Evolutionary conservation across 2,329 filamentous ascomycete species (phyloP).

Genomic region (Aspergillus sp.): DNA sequence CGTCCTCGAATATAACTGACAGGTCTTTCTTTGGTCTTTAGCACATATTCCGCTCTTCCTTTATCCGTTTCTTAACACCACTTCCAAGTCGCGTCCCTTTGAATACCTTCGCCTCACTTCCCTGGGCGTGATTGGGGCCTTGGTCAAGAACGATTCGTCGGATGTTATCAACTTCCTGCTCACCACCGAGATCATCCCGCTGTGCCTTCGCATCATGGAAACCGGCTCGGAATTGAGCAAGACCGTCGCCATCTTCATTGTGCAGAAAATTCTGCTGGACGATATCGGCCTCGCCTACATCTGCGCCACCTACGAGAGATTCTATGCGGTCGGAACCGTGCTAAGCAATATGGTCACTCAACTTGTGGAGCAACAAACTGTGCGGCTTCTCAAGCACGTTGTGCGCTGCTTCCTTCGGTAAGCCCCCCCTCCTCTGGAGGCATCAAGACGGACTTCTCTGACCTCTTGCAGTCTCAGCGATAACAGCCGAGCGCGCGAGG

Average conservation of each 20-base stretch:
- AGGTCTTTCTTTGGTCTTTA: conserved; percentile 39
- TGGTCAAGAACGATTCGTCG: conserved; percentile 98
- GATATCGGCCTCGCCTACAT: conserved; percentile 98
- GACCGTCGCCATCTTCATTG: conserved; percentile 98
- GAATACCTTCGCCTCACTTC: conserved; percentile 96
- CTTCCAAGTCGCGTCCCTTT: conserved; percentile 94
- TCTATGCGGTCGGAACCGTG: conserved; percentile 96
- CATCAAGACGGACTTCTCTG: conserved; percentile 1
- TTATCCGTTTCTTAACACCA: conserved; percentile 98
- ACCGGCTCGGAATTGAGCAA: conserved; percentile 97
- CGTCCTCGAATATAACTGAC: conserved; percentile 1
- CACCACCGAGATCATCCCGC: conserved; percentile 96
- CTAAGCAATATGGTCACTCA: conserved; percentile 98
- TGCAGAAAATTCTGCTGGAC: conserved; percentile 96
- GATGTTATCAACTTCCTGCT: conserved; percentile 99
- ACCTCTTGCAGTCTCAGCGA: conserved; percentile 71
- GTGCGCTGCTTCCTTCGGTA: conserved; percentile 95
- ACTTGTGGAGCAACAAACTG: conserved; percentile 95
- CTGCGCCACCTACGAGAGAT: conserved; percentile 96
- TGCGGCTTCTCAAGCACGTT: conserved; percentile 92
- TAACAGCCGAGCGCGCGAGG: conserved; percentile 92
- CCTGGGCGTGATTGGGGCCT: conserved; percentile 89
- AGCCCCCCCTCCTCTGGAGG: conserved; percentile 29
- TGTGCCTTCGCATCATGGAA: conserved; percentile 98
- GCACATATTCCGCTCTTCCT: conserved; percentile 97